Evolutionary conservation across 129 eudicot genomes (phyloP).

Genomic region (Chrysanthemum makinoi): DNA sequence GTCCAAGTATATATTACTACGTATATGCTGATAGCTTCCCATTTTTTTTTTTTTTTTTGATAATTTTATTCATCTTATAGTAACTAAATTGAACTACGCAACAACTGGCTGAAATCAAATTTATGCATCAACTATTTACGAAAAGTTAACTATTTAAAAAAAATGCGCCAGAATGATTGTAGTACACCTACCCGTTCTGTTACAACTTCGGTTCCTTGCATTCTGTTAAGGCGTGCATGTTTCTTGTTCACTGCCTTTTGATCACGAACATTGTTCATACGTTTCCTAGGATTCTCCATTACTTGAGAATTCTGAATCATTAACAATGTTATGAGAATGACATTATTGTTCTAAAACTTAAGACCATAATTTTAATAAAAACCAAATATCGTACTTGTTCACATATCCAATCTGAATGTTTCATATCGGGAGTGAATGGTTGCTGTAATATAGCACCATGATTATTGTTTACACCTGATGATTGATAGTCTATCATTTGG

Average conservation of each 20-base stretch:
- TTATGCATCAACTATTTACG: too few species aligned
- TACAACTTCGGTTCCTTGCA: constrained; percentile 21
- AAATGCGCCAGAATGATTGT: not conserved
- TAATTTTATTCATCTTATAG: too few species aligned
- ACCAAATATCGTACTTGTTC: constrained; percentile 28
- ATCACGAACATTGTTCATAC: constrained; percentile 17
- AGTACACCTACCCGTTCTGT: constrained; percentile 28
- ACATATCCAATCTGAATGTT: constrained; percentile 17
- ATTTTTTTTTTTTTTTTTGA: too few species aligned
- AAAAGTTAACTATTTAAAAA: not conserved
- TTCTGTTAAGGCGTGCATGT: constrained; percentile 18
- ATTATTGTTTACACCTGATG: constrained; percentile 18
- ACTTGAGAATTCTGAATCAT: constrained; percentile 11
- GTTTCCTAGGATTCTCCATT: constrained; percentile 35
- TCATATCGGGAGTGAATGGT: constrained; percentile 18
- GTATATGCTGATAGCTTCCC: too few species aligned
- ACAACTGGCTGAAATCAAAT: too few species aligned
- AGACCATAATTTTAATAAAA: not conserved
- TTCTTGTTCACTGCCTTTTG: constrained; percentile 31
- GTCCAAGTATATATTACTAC: too few species aligned
- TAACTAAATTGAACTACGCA: too few species aligned
- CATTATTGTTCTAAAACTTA: constrained; percentile 4
- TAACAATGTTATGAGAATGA: not conserved
- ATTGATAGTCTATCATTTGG: constrained; percentile 29
- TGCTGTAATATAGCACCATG: constrained; percentile 13